phyloP scores from a whole-genome alignment of 768 basidiomycete genomes.

The Filobasidium floriforme region DNA sequence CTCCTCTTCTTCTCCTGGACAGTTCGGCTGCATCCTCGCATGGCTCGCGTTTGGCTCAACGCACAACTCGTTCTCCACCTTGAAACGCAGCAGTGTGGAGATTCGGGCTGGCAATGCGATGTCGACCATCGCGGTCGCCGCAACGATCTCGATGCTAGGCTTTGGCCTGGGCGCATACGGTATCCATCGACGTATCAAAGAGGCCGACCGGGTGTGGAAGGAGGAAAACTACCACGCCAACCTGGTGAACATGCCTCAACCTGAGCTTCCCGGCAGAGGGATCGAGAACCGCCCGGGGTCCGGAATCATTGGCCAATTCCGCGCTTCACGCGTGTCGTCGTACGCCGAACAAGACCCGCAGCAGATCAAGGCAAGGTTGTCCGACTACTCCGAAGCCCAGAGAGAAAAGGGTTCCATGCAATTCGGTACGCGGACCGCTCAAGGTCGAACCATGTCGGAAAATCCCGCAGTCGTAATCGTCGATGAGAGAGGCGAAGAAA shows the following conservation, averaged over 20 bases:
- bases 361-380: neutral
- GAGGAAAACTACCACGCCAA: constrained; percentile 10
- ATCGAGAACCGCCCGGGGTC: constrained; percentile 12
- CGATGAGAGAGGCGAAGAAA: neutral
- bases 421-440: neutral
- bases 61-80: constrained; percentile 29
- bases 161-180: constrained; percentile 16
- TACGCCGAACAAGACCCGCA: neutral
- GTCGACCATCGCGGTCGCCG: constrained; percentile 31
- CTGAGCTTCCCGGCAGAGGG: neutral
- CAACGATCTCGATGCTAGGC: constrained; percentile 14
- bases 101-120: constrained; percentile 39
- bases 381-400: neutral
- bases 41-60: constrained; percentile 41
- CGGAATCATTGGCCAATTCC: constrained; percentile 23
- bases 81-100: constrained; percentile 27
- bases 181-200: constrained; percentile 19
- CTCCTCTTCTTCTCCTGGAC: neutral
- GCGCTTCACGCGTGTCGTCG: constrained; percentile 11
- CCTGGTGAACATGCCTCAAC: constrained; percentile 9
- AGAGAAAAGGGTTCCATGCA: neutral
- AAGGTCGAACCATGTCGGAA: neutral
- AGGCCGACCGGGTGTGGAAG: constrained; percentile 17
- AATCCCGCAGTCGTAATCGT: neutral
- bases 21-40: constrained; percentile 40